Conservation (phyloP, 2,329 filamentous ascomycete genomes). For the Alternaria atra region DNA sequence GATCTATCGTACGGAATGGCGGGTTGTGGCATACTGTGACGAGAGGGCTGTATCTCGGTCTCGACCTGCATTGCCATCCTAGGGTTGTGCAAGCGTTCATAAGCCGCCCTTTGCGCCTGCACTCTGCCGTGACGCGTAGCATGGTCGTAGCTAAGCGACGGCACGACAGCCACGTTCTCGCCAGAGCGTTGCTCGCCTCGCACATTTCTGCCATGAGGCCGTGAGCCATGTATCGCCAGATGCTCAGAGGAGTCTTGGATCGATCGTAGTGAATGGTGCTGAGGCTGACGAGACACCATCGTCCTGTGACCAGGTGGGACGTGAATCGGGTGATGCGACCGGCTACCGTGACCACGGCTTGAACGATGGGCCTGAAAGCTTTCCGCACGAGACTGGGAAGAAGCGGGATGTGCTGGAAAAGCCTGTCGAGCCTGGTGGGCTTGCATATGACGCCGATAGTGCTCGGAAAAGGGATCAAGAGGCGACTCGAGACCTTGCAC, state of each 20-base stretch:
- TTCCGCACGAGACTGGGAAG: background rate
- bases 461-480: constrained; percentile 34
- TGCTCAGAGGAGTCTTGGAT: background rate
- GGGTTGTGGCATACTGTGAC: constrained; percentile 24
- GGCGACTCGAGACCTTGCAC: constrained; percentile 36
- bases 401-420: background rate
- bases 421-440: constrained; percentile 12
- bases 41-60: constrained; percentile 4
- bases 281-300: background rate
- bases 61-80: background rate
- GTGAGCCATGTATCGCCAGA: background rate
- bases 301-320: background rate
- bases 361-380: background rate
- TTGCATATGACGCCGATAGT: constrained; percentile 13
- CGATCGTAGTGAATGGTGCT: background rate
- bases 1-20: constrained; percentile 22
- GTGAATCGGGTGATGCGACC: background rate
- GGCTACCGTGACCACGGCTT: background rate
- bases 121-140: constrained; percentile 17
- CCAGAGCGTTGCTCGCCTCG: constrained; percentile 31
- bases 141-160: constrained; percentile 2
- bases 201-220: background rate
- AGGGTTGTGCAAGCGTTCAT: constrained; percentile 25
- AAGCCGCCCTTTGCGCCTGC: constrained; percentile 25
- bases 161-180: constrained; percentile 29